Percentiles rank a stretch among this genome's conserved stretches.
Evolutionary conservation across 805 yeast genomes (phyloP).

Genomic region (Cyberlindnera japonica): DNA sequence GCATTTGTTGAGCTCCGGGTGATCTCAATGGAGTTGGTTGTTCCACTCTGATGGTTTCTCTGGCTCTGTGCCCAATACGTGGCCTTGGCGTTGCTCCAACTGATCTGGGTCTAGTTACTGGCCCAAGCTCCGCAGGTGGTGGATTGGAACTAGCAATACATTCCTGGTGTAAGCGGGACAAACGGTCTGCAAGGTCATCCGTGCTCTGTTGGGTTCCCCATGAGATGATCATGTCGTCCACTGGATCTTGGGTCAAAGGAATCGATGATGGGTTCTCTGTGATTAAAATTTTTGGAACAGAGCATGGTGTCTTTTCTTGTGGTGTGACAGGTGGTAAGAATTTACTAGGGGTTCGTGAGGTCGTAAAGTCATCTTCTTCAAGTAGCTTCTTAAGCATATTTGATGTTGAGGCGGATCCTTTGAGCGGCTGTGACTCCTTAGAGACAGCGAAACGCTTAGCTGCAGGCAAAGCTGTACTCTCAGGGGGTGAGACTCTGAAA

Average conservation of each 20-base stretch:
- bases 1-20: neutral
- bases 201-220: conserved; percentile 14
- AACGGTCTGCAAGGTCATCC: neutral
- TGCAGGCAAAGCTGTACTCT: too few relatives aligned
- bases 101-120: neutral
- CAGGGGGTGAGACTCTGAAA: too few relatives aligned
- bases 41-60: conserved; percentile 10
- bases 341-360: too few relatives aligned
- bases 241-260: neutral
- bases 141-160: neutral
- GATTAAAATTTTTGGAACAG: too few relatives aligned
- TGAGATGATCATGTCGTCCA: conserved; percentile 1
- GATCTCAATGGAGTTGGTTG: conserved; percentile 9
- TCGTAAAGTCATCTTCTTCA: conserved; percentile 3
- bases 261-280: neutral
- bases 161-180: neutral
- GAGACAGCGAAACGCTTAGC: too few relatives aligned
- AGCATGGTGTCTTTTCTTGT: too few relatives aligned
- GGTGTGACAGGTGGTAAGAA: too few relatives aligned
- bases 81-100: conserved; percentile 6
- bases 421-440: too few relatives aligned
- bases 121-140: neutral
- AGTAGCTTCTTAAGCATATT: conserved; percentile 1
- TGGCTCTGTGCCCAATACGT: conserved; percentile 1
- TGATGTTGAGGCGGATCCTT: neutral